A percentile compares a stretch with the other conserved stretches of the same genome.
phyloP scores from a whole-genome alignment of 345 rosid species.

The Eucalyptus pumila region DNA sequence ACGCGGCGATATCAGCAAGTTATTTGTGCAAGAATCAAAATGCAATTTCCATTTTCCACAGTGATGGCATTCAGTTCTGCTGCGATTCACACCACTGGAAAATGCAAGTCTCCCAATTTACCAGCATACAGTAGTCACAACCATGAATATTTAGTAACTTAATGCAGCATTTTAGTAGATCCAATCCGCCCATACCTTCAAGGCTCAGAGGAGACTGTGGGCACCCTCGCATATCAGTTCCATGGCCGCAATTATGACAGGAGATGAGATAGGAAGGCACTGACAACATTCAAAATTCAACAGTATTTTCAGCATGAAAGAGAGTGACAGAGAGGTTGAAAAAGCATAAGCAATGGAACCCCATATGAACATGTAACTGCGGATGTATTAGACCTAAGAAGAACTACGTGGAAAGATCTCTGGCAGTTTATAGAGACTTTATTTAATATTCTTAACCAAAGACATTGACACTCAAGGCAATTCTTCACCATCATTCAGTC shows the following conservation, averaged over 20 bases:
- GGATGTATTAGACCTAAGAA: background rate
- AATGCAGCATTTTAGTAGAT: background rate
- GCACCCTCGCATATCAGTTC: conserved; percentile 90
- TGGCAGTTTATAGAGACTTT: background rate
- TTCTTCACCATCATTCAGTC: background rate
- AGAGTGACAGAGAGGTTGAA: background rate
- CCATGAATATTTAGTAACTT: background rate
- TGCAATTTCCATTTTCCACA: background rate
- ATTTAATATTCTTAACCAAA: background rate
- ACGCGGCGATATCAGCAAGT: background rate
- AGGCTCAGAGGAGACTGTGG: conserved; percentile 68
- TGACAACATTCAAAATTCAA: conserved; percentile 6
- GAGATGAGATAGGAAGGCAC: conserved; percentile 59
- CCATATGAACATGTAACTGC: background rate
- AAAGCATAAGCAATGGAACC: background rate
- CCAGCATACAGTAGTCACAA: background rate
- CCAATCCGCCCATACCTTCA: conserved; percentile 36
- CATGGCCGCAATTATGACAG: conserved; percentile 94
- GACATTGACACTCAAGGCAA: background rate
- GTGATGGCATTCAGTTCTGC: background rate
- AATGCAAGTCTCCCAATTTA: background rate
- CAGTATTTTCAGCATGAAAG: background rate
- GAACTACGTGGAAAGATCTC: background rate
- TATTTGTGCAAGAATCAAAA: background rate
- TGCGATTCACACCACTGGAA: background rate